Evolutionary conservation across 2,329 filamentous ascomycete species (phyloP), one percentile per base, ranked within the genome.

Genomic region (Ceratocystiopsis minuta): DNA sequence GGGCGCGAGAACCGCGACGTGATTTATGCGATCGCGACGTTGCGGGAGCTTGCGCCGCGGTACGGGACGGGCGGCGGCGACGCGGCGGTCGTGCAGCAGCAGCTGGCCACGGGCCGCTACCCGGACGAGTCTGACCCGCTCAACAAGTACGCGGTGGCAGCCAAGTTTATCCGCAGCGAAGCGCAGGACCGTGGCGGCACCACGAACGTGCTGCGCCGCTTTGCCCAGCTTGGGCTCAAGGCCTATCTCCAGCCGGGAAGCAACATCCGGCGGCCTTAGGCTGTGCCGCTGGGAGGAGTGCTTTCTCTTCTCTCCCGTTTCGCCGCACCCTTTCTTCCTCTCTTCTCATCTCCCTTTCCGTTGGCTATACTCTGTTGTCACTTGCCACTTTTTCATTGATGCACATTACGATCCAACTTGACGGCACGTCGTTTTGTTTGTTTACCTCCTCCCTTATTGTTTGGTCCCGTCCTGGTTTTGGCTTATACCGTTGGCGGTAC

Each of bases 1-100:
- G 80, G 80, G 38, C 72, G 79, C 18, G 87, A 95, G 60, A 90
- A 88, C 53, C 76, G 87, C 41, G 86, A 95, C 55, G 79, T 94
- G 16, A 72, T 95, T 43, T 94, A 94, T 60, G 90, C 83, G 0
- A 79, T 94, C 49, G 83, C 82, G 10, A 74, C 93, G 43, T 76
- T 81, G 15, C 76, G 85, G 20, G 75, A 87, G 47, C 67, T 86
- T 39, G 77, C 80, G 37, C 75, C 76, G 6, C 72, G 75, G 37
- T 75, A 32, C 4, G 5, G 6, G 4, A 32, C 10, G 6, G 6
- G 6, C 6, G 24, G 12, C 31, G 31, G 6, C 31, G 10, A 11
- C 11, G 31, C 11, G 11, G 5, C 11, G 31, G 20, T 7, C 7
- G 20, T 20, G 20, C 20, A 20, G 7, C 20, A 20, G 7, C 20